Percentiles rank a stretch among this genome's conserved stretches.
Evolutionary conservation across 1,284 basidiomycete genomes (phyloP).

Genomic region (Trichosporon sp.): DNA sequence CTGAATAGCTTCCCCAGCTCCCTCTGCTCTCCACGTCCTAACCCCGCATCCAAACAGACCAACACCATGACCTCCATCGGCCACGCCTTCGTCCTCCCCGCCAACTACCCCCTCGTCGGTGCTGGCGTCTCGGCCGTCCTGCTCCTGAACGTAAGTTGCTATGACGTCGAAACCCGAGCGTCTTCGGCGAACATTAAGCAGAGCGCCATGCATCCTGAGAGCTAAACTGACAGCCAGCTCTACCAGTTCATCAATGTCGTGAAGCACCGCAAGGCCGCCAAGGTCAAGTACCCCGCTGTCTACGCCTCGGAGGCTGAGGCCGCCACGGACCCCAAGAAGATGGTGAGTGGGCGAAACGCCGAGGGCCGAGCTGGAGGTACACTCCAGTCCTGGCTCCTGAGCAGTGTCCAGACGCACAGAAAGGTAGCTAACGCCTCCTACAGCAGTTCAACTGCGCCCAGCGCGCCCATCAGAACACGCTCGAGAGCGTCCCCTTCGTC

Average conservation of each 20-base stretch:
- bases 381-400: no score
- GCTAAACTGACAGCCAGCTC: conserved; percentile 31
- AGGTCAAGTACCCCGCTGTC: conserved; percentile 47
- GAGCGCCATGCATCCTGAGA: no score
- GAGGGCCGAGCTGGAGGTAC: no score
- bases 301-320: conserved; percentile 50
- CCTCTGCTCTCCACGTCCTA: neutral
- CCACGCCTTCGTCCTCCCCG: conserved; percentile 33
- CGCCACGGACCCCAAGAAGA: conserved; percentile 45
- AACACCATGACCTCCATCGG: neutral
- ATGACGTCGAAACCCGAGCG: neutral
- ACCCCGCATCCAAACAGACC: neutral
- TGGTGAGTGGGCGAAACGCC: conserved; percentile 37
- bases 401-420: no score
- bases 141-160: conserved; percentile 41
- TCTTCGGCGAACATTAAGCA: no score
- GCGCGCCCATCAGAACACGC: conserved; percentile 51
- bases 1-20: no score
- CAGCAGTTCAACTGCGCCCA: conserved; percentile 50
- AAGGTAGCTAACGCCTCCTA: neutral
- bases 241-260: conserved; percentile 41
- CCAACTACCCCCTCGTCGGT: conserved; percentile 46
- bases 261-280: conserved; percentile 27
- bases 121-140: conserved; percentile 39
- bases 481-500: conserved; percentile 45